Conservation (phyloP, 2,329 filamentous ascomycete genomes). For the Alternaria postmessia region DNA sequence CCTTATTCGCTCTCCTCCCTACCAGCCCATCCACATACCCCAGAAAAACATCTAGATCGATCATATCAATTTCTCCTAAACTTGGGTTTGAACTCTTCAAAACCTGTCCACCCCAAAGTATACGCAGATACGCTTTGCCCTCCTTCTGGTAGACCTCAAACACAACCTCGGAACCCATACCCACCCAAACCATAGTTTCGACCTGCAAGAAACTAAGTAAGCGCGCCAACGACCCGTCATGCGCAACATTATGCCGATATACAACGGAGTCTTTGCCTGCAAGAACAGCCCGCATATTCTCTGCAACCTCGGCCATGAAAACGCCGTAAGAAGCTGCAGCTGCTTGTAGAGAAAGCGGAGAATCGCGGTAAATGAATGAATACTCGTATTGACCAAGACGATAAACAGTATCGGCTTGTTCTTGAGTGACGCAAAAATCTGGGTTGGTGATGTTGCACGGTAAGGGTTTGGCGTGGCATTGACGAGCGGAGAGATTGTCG, state of each 20-base stretch:
- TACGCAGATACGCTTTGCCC: slow-evolving; percentile 62
- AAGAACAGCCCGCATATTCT: slow-evolving; percentile 64
- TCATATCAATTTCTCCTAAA: slow-evolving; percentile 75
- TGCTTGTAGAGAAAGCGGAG: slow-evolving; percentile 67
- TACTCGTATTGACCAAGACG: slow-evolving; percentile 83
- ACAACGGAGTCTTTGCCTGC: slow-evolving; percentile 45
- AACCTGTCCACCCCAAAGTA: slow-evolving; percentile 74
- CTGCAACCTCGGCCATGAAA: slow-evolving; percentile 75
- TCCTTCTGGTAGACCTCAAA: slow-evolving; percentile 70
- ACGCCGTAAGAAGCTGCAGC: slow-evolving; percentile 72
- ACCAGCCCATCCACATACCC: slow-evolving; percentile 76
- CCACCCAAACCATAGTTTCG: slow-evolving; percentile 82
- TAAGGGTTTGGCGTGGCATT: slow-evolving; percentile 76
- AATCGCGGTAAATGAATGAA: slow-evolving; percentile 76
- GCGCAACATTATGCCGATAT: slow-evolving; percentile 81
- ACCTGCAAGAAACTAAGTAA: slow-evolving; percentile 75
- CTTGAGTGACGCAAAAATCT: slow-evolving; percentile 67
- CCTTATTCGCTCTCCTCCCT: slow-evolving; percentile 59
- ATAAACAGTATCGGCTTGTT: slow-evolving; percentile 73
- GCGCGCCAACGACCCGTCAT: slow-evolving; percentile 76
- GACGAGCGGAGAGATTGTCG: slow-evolving; percentile 80
- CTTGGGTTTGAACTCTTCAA: slow-evolving; percentile 72
- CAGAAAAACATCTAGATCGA: slow-evolving; percentile 70
- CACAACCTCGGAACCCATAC: slow-evolving; percentile 80
- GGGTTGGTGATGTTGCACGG: slow-evolving; percentile 69